Evolutionary conservation across 2,329 filamentous ascomycete genomes (phyloP).

Genomic region (Trichoderma lentiforme): DNA sequence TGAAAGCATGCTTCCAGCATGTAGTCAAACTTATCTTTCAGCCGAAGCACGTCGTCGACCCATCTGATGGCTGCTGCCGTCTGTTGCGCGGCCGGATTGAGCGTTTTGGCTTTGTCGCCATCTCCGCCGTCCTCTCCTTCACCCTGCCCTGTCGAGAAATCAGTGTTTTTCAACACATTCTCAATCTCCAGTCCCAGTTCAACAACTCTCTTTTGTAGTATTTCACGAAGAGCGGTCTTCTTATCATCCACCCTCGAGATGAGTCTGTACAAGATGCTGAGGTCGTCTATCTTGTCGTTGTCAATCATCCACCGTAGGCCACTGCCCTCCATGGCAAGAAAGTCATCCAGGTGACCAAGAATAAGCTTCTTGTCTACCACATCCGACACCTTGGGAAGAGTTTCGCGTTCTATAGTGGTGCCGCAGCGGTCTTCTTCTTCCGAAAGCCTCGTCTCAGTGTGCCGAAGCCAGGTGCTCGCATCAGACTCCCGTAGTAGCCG

Average conservation of each 20-base stretch:
- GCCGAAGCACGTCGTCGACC: slow-evolving; percentile 82
- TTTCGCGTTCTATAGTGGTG: slow-evolving; percentile 73
- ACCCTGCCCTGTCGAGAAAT: slow-evolving; percentile 45
- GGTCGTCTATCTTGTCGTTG: slow-evolving; percentile 75
- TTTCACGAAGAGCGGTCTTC: slow-evolving; percentile 66
- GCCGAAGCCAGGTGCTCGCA: slow-evolving; percentile 75
- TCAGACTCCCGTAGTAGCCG: slow-evolving; percentile 73
- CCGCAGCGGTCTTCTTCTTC: slow-evolving; percentile 82
- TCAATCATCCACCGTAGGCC: slow-evolving; percentile 89
- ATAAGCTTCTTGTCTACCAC: slow-evolving; percentile 84
- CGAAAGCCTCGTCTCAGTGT: slow-evolving; percentile 67
- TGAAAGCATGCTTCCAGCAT: slow-evolving; percentile 73
- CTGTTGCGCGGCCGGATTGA: slow-evolving; percentile 64
- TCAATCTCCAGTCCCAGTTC: slow-evolving; percentile 84
- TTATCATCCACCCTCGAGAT: slow-evolving; percentile 73
- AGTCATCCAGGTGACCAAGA: slow-evolving; percentile 69
- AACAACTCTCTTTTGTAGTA: slow-evolving; percentile 70
- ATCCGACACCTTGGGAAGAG: slow-evolving; percentile 66
- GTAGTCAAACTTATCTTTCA: slow-evolving; percentile 87
- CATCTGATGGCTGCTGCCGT: slow-evolving; percentile 87
- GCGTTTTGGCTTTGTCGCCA: slow-evolving; percentile 34
- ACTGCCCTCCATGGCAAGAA: slow-evolving; percentile 79
- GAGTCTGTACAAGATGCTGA: slow-evolving; percentile 77
- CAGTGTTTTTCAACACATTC: slow-evolving; percentile 55
- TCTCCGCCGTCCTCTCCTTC: slow-evolving; percentile 48